Conservation (phyloP, 345 rosid species). For the Stellera chamaejasme region DNA sequence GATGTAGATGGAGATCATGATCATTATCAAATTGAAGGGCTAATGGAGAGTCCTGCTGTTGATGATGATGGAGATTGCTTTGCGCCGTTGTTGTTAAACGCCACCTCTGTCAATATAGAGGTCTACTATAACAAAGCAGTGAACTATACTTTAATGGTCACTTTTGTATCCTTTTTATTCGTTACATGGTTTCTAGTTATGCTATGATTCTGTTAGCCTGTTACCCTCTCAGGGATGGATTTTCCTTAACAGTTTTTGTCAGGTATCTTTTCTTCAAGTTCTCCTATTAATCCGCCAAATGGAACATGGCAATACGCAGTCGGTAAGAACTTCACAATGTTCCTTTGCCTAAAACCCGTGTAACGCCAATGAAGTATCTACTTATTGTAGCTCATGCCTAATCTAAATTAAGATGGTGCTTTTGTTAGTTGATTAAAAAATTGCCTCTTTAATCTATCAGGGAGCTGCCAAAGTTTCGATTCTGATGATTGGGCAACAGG, state of each 20-base stretch:
- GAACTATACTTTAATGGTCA: constrained; percentile 96
- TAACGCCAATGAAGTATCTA: too few relatives aligned
- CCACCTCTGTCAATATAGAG: constrained; percentile 89
- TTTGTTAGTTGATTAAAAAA: constrained; percentile 12
- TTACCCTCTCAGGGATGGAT: constrained; percentile 11
- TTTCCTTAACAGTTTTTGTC: constrained; percentile 46
- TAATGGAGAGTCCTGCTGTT: constrained; percentile 91
- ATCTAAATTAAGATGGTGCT: too few relatives aligned
- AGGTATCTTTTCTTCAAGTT: constrained; percentile 96
- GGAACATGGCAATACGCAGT: constrained; percentile 98
- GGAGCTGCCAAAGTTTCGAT: constrained; percentile 98
- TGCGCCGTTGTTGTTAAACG: constrained; percentile 72
- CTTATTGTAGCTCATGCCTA: too few relatives aligned
- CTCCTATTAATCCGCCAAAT: constrained; percentile 89
- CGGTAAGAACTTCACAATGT: constrained; percentile 41
- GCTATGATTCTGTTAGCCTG: constrained; percentile 3
- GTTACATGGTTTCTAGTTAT: constrained; percentile 2
- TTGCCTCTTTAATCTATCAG: constrained; percentile 34
- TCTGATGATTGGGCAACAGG: constrained; percentile 93
- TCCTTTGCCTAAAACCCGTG: too few relatives aligned
- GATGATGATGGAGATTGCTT: constrained; percentile 94
- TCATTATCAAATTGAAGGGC: constrained; percentile 73
- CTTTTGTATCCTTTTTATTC: constrained; percentile 83
- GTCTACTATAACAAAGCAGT: constrained; percentile 97
- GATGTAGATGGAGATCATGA: constrained; percentile 64